Evolutionary conservation across 305 asterid genomes (phyloP).

Genomic region (Plantago lanceolata): DNA sequence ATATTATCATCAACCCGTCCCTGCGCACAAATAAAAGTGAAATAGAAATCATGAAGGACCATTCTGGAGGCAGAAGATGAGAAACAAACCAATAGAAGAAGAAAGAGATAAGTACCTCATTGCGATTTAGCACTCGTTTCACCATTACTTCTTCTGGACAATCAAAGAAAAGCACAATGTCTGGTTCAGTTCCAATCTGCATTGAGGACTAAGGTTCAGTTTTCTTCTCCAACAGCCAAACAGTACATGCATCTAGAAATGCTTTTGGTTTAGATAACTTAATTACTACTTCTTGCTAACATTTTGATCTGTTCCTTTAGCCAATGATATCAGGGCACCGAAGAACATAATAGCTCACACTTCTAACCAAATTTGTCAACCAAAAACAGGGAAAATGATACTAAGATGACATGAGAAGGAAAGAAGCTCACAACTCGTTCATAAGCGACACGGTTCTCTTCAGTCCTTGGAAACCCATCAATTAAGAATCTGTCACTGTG

Average conservation of each 20-base stretch:
- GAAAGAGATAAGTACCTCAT: constrained; percentile 53
- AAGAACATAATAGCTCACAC: constrained; percentile 20
- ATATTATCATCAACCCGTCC: constrained; percentile 92
- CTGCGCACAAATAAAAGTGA: constrained; percentile 31
- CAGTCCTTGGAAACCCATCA: constrained; percentile 96
- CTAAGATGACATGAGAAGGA: constrained; percentile 19
- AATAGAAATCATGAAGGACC: constrained; percentile 10
- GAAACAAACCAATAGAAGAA: constrained; percentile 7
- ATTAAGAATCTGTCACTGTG: constrained; percentile 60
- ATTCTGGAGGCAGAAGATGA: constrained; percentile 17
- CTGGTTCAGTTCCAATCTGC: constrained; percentile 81
- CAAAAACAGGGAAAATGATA: constrained; percentile 15
- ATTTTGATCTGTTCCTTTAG: background rate
- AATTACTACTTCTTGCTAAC: constrained; percentile 1
- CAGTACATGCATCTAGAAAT: constrained; percentile 1
- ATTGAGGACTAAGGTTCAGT: constrained; percentile 22
- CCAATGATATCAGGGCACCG: constrained; percentile 7
- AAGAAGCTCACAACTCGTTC: constrained; percentile 70
- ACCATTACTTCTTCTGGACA: constrained; percentile 92
- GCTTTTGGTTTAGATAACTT: background rate
- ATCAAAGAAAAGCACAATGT: constrained; percentile 82
- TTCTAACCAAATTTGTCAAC: constrained; percentile 13
- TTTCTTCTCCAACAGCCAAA: constrained; percentile 16
- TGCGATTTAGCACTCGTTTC: constrained; percentile 75
- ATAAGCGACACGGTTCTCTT: constrained; percentile 80